phyloP scores from a whole-genome alignment of 2,329 filamentous ascomycete genomes.

The Cytospora piceicola region DNA sequence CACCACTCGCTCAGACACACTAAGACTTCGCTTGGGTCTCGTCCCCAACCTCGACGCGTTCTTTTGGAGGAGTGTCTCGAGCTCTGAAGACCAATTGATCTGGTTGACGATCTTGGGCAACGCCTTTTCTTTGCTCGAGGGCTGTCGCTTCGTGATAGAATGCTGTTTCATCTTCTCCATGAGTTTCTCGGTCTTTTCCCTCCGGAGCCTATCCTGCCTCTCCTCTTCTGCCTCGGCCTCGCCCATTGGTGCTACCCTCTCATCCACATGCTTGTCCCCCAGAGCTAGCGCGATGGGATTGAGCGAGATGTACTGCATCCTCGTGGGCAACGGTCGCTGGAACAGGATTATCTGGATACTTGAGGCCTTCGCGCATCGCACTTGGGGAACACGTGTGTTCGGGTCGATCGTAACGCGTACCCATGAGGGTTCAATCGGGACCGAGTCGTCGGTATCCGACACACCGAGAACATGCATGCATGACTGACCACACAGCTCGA shows the following conservation, averaged over 20 bases:
- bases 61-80: constrained; percentile 82
- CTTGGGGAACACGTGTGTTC: constrained; percentile 63
- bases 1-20: constrained; percentile 91
- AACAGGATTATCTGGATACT: constrained; percentile 89
- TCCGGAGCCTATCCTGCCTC: constrained; percentile 59
- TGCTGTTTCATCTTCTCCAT: constrained; percentile 88
- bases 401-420: constrained; percentile 63
- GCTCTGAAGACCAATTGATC: constrained; percentile 93
- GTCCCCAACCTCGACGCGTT: constrained; percentile 86
- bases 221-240: constrained; percentile 75
- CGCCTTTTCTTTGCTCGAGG: constrained; percentile 81
- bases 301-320: constrained; percentile 96
- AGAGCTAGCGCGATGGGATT: constrained; percentile 86
- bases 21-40: constrained; percentile 80
- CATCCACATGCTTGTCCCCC: constrained; percentile 64
- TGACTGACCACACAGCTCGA: constrained; percentile 80
- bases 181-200: constrained; percentile 66
- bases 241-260: constrained; percentile 42
- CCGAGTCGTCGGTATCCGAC: constrained; percentile 65
- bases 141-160: constrained; percentile 75
- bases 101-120: constrained; percentile 85
- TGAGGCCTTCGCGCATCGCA: constrained; percentile 72
- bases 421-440: constrained; percentile 68
- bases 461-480: constrained; percentile 86
- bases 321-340: constrained; percentile 78